A percentile compares a stretch with the other conserved stretches of the same genome.
Conservation (phyloP, 1,139 yeast species). For the Magnusiomyces paraingens region DNA sequence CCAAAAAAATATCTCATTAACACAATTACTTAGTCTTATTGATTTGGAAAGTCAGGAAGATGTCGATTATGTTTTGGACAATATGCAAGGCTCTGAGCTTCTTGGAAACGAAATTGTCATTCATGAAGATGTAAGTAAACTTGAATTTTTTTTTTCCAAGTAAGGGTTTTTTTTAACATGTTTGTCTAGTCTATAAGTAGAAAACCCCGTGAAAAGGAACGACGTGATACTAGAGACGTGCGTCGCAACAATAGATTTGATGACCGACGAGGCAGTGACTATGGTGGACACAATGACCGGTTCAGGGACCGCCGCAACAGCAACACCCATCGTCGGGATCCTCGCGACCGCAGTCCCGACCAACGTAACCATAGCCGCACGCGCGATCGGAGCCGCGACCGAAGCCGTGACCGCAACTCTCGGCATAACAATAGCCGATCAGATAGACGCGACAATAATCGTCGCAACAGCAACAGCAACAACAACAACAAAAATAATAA, state of each 20-base stretch:
- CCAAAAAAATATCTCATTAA: conserved; percentile 13
- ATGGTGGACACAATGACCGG: conserved; percentile 5
- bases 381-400: conserved; percentile 36
- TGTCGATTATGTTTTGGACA: conserved; percentile 22
- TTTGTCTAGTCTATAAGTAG: conserved; percentile 1
- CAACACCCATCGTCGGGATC: conserved; percentile 7
- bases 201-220: conserved; percentile 6
- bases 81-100: conserved; percentile 21
- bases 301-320: conserved; percentile 8
- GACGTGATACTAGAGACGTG: not conserved
- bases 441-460: conserved; percentile 15
- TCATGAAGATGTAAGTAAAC: conserved; percentile 22
- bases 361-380: conserved; percentile 65
- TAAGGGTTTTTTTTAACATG: not conserved
- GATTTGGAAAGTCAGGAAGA: conserved; percentile 26
- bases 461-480: conserved; percentile 19
- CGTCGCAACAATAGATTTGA: conserved; percentile 37
- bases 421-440: conserved; percentile 18
- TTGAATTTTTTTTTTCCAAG: not conserved
- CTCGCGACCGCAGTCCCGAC: conserved; percentile 38
- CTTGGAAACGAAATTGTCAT: conserved; percentile 22
- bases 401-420: conserved; percentile 19
- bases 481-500: conserved; percentile 16
- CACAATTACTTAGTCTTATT: conserved; percentile 15
- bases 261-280: conserved; percentile 41